A percentile compares a stretch with the other conserved stretches of the same genome.
These are phyloP conservation scores for Starmerella geochares DNA, from an alignment of 805 yeast genomes.

Conservation along the genomic window DNA sequence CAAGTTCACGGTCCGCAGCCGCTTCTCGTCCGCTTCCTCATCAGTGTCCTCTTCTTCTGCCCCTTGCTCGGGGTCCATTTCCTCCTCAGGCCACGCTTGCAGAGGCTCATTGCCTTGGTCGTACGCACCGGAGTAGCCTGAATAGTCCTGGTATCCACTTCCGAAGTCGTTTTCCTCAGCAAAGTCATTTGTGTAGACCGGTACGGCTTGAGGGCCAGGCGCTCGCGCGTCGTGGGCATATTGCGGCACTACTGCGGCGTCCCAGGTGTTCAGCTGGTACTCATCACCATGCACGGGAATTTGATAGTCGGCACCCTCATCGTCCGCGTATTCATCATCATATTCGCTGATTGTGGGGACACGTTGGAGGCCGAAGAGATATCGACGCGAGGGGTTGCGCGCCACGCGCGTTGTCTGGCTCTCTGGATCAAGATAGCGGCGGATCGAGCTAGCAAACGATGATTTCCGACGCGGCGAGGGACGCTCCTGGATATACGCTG, in stretches of 20 bases:
- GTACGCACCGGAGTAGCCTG: not conserved
- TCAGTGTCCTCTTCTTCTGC: constrained; percentile 17
- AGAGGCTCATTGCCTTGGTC: not conserved
- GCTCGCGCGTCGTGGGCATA: not conserved
- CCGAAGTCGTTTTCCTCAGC: constrained; percentile 20
- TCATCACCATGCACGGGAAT: constrained; percentile 34
- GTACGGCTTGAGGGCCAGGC: not conserved
- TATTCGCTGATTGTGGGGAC: constrained; percentile 18
- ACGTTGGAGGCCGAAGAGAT: constrained; percentile 15
- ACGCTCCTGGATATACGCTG: not conserved
- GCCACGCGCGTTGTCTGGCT: constrained; percentile 7
- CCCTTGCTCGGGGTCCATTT: not conserved
- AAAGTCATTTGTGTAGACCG: constrained; percentile 21
- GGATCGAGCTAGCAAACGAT: constrained; percentile 14
- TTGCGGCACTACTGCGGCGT: not conserved
- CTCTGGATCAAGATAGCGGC: constrained; percentile 17
- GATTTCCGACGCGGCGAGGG: constrained; percentile 8
- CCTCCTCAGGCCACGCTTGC: constrained; percentile 11
- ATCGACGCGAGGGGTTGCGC: constrained; percentile 11
- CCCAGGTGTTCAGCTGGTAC: constrained; percentile 32
- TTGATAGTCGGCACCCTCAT: constrained; percentile 28
- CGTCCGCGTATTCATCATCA: constrained; percentile 19
- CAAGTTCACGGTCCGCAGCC: constrained; percentile 38
- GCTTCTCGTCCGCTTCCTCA: constrained; percentile 14
- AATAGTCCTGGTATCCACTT: constrained; percentile 10